These are phyloP conservation scores for Phialophora chinensis DNA, from an alignment of 2,329 filamentous ascomycete genomes.

Conservation along the genomic window DNA sequence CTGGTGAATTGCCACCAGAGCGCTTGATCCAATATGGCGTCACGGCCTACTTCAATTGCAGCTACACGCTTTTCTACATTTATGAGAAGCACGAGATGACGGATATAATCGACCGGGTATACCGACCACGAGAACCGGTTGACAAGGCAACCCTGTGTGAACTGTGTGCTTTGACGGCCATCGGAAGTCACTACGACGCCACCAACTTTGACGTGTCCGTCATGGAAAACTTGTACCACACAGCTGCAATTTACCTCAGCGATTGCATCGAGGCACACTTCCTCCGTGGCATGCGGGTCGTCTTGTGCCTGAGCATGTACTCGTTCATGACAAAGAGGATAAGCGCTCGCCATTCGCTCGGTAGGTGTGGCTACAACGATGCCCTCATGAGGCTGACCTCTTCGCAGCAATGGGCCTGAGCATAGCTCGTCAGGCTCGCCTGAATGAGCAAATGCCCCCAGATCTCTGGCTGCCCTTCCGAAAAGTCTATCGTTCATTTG, in stretches of 20 bases:
- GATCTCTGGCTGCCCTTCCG: constrained; percentile 10
- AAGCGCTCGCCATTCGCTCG: constrained; percentile 21
- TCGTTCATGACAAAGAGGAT: constrained; percentile 24
- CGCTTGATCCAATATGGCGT: constrained; percentile 15
- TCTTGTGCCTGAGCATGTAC: constrained; percentile 26
- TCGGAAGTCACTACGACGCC: constrained; percentile 25
- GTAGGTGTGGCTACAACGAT: neutral
- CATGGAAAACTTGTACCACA: constrained; percentile 20
- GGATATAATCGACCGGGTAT: constrained; percentile 16
- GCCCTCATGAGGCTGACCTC: constrained; percentile 1
- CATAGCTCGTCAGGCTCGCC: constrained; percentile 22
- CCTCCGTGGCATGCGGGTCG: constrained; percentile 24
- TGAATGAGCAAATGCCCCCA: constrained; percentile 15
- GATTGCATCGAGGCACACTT: constrained; percentile 26
- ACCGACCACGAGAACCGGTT: constrained; percentile 18
- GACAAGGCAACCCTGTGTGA: constrained; percentile 26
- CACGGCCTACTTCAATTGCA: constrained; percentile 20
- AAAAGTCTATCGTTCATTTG: constrained; percentile 23
- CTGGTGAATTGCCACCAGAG: constrained; percentile 19
- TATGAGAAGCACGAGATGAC: constrained; percentile 23
- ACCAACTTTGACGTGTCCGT: constrained; percentile 9
- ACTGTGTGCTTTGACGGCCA: constrained; percentile 22
- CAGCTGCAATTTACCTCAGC: constrained; percentile 22
- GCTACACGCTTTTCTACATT: constrained; percentile 25
- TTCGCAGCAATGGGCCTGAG: constrained; percentile 17